A percentile compares a stretch with the other conserved stretches of the same genome.
Evolutionary conservation across 148 eudicot species (phyloP).

Genomic region (Rhododendron griersonianum): DNA sequence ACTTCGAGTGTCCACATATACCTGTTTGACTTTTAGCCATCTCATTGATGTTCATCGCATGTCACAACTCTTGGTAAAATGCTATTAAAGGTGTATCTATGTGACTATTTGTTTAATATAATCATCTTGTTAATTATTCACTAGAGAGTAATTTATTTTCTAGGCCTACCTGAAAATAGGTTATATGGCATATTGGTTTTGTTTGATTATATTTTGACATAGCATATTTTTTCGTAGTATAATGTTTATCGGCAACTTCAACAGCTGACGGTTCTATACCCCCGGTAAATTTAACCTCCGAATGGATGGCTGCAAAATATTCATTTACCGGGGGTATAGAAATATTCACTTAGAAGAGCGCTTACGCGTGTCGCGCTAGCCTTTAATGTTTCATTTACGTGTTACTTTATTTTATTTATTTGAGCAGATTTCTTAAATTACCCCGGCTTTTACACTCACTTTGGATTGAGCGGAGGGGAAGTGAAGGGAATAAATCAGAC

Average conservation of each 20-base stretch:
- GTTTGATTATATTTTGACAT: neutral
- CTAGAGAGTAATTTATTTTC: neutral
- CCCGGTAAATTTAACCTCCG: neutral
- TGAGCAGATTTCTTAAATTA: neutral
- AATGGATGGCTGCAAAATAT: neutral
- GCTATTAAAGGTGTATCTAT: neutral
- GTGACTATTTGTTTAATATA: neutral
- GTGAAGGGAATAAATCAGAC: neutral
- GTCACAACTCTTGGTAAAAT: neutral
- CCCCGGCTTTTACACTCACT: neutral
- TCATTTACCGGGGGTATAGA: no score
- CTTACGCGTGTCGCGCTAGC: neutral
- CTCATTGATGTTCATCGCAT: neutral
- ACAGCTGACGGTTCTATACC: neutral
- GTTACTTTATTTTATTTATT: neutral
- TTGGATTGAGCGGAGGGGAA: neutral
- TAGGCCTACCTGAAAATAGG: neutral
- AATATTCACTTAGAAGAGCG: neutral
- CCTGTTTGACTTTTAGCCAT: neutral
- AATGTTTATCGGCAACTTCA: neutral
- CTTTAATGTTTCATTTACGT: neutral
- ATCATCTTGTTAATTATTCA: neutral
- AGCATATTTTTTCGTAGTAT: neutral
- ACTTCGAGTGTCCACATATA: neutral
- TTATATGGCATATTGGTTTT: neutral